Evolutionary conservation across 2,329 filamentous ascomycete genomes (phyloP).

Genomic region (Zopfia rhizophila): DNA sequence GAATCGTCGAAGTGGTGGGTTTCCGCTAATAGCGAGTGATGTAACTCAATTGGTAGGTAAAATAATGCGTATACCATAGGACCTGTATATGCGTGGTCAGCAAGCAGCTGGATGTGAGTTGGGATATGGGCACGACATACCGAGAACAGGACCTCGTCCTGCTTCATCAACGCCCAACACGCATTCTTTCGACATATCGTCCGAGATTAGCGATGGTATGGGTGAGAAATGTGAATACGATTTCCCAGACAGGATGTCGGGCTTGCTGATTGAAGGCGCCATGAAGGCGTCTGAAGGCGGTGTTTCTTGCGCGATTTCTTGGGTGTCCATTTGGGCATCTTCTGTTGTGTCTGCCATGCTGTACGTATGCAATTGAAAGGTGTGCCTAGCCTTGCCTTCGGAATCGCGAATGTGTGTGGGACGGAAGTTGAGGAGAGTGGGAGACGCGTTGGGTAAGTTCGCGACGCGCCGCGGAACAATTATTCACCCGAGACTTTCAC

Average conservation of each 20-base stretch:
- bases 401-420: not conserved
- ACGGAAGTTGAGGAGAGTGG: not conserved
- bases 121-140: too few relatives aligned
- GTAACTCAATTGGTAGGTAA: constrained; percentile 72
- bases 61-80: constrained; percentile 77
- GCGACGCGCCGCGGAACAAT: constrained; percentile 17
- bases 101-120: constrained; percentile 57
- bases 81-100: constrained; percentile 48
- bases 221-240: constrained; percentile 61
- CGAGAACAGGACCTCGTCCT: constrained; percentile 91
- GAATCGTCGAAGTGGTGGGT: constrained; percentile 94
- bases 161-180: constrained; percentile 93
- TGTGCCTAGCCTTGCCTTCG: too few relatives aligned
- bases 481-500: constrained; percentile 11
- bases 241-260: constrained; percentile 53
- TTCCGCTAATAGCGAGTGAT: constrained; percentile 78
- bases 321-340: constrained; percentile 46
- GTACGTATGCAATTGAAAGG: not conserved
- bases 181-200: constrained; percentile 67
- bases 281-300: constrained; percentile 55
- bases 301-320: constrained; percentile 49
- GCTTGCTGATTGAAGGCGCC: constrained; percentile 57
- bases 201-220: constrained; percentile 52
- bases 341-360: constrained; percentile 42
- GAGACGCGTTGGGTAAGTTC: constrained; percentile 14